These are phyloP conservation scores for Lentinula lateritia DNA, from an alignment of 768 basidiomycete species.

Conservation along the genomic window DNA sequence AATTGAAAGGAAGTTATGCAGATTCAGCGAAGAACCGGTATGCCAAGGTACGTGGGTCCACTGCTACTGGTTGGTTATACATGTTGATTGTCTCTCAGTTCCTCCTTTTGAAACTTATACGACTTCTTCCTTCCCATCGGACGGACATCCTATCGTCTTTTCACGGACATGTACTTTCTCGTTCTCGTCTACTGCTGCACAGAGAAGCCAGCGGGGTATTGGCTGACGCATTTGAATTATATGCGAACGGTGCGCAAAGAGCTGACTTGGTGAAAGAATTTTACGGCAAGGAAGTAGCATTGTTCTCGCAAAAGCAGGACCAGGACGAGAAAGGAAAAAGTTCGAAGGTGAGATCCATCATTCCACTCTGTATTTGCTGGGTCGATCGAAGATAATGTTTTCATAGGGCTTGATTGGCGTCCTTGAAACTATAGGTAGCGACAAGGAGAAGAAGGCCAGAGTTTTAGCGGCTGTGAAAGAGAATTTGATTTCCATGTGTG, in stretches of 20 bases:
- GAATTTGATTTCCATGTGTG: slow-evolving; percentile 71
- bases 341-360: not conserved
- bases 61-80: not conserved
- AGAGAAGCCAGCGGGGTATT: slow-evolving; percentile 79
- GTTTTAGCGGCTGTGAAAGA: slow-evolving; percentile 67
- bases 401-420: slow-evolving; percentile 66
- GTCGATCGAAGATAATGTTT: slow-evolving; percentile 41
- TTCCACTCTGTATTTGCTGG: not conserved
- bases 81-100: slow-evolving; percentile 40
- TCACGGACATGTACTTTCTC: slow-evolving; percentile 56
- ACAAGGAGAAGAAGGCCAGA: slow-evolving; percentile 60
- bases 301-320: slow-evolving; percentile 49
- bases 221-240: slow-evolving; percentile 85
- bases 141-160: slow-evolving; percentile 75
- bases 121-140: slow-evolving; percentile 69
- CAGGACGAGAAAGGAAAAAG: slow-evolving; percentile 28
- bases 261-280: slow-evolving; percentile 79
- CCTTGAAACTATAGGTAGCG: slow-evolving; percentile 45
- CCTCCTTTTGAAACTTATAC: slow-evolving; percentile 74
- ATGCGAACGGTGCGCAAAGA: slow-evolving; percentile 81
- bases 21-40: slow-evolving; percentile 84
- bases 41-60: slow-evolving; percentile 58
- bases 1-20: slow-evolving; percentile 77
- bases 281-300: slow-evolving; percentile 80
- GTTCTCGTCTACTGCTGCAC: slow-evolving; percentile 64